Evolutionary conservation across 768 basidiomycete genomes (phyloP).

Genomic region (Pulveroboletus sp.): DNA sequence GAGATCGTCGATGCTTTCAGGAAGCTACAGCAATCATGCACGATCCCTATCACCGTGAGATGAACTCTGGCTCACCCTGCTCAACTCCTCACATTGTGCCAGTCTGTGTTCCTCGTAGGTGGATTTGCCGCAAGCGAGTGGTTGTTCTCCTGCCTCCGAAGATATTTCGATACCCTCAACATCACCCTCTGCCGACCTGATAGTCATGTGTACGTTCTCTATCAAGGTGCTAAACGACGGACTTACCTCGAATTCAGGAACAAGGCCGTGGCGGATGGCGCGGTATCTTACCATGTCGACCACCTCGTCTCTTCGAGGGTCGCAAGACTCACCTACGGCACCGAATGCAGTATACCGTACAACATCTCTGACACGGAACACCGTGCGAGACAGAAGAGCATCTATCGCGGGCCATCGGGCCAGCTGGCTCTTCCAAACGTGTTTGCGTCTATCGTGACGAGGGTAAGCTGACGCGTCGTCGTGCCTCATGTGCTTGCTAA

Average conservation of each 20-base stretch:
- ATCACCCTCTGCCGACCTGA: too few species aligned
- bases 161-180: slow-evolving; percentile 35
- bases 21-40: slow-evolving; percentile 29
- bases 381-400: too few species aligned
- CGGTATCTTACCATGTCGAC: too few species aligned
- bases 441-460: slow-evolving; percentile 43
- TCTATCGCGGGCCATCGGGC: slow-evolving; percentile 37
- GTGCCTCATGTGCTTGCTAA: slow-evolving; percentile 1
- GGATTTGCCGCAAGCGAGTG: slow-evolving; percentile 52
- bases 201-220: too few species aligned
- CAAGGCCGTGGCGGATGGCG: too few species aligned
- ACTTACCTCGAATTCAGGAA: too few species aligned
- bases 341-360: slow-evolving; percentile 36
- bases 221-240: too few species aligned
- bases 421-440: slow-evolving; percentile 37
- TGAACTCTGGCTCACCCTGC: background rate
- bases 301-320: slow-evolving; percentile 49
- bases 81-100: slow-evolving; percentile 35
- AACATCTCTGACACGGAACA: slow-evolving; percentile 30
- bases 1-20: slow-evolving; percentile 41
- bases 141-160: slow-evolving; percentile 43
- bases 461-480: slow-evolving; percentile 24
- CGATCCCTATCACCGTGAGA: slow-evolving; percentile 33
- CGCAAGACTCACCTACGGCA: slow-evolving; percentile 49
- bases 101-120: too few species aligned